Conservation (phyloP, 495 filamentous ascomycete species). For the Cetradonia linearis region DNA sequence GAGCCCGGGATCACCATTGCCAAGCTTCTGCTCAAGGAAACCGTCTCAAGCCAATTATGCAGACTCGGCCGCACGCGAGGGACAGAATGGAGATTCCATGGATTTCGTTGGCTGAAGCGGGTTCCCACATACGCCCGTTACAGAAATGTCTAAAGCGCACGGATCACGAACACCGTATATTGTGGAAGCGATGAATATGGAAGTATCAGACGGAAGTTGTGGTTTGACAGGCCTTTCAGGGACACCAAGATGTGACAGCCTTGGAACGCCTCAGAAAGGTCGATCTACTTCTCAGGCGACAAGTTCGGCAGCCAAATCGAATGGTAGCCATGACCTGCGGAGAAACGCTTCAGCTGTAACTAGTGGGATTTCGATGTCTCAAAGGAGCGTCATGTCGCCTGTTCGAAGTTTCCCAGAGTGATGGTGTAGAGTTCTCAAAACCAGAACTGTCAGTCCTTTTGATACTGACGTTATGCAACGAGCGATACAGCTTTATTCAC, state of each 20-base stretch:
- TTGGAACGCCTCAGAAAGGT: neutral
- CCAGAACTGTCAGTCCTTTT: slow-evolving; percentile 19
- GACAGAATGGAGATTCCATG: too few relatives aligned
- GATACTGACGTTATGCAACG: slow-evolving; percentile 16
- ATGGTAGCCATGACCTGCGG: neutral
- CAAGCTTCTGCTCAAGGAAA: too few relatives aligned
- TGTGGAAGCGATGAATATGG: too few relatives aligned
- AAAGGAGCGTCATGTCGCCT: slow-evolving; percentile 12
- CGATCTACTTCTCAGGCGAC: neutral
- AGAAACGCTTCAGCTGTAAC: neutral
- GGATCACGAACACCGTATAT: too few relatives aligned
- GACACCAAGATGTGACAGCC: neutral
- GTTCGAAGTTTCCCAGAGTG: slow-evolving; percentile 12
- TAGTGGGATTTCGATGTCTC: neutral
- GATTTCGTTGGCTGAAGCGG: too few relatives aligned
- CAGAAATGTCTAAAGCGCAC: too few relatives aligned
- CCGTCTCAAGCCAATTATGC: too few relatives aligned
- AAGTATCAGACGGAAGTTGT: too few relatives aligned
- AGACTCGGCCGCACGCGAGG: too few relatives aligned
- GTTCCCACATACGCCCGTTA: too few relatives aligned
- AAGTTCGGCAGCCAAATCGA: neutral
- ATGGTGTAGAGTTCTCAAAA: slow-evolving; percentile 5
- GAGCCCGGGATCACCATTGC: neutral
- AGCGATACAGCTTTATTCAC: slow-evolving; percentile 21
- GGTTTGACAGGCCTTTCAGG: too few relatives aligned